Base-by-base conservation (phyloP, 1,139 yeast genomes). In the Blastobotrys arbuscula region DNA sequence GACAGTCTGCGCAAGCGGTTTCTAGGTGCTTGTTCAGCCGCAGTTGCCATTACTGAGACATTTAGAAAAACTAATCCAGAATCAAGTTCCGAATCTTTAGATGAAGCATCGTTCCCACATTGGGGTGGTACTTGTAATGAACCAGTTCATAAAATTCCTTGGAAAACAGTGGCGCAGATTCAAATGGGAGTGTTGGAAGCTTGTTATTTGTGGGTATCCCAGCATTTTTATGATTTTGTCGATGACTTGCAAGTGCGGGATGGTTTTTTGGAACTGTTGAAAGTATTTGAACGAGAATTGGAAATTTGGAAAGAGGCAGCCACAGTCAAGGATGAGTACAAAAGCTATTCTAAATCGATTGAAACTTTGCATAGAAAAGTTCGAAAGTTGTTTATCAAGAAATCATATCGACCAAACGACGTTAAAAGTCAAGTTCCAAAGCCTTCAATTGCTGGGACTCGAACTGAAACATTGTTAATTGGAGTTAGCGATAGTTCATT, bases 141-240 rank as follows among this genome's bases (percentile, higher is more conserved):
- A 2, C 55, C 62, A 13, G 58, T 67, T 7, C 49, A 65, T 21
- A 63, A 65, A 2, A 55, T 72, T 21, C 78, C 78, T 50, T 75
- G 79, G 84, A 71, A 79, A 60, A 71, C 76, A 69, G 72, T 81
- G 63, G 76, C 81, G 57, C 76, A 83, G 62, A 85, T 89, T 48
- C 96, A 89, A 61, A 76, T 84, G 48, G 95, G 95, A 45, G 81
- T 89, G 39, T 71, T 89, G 54, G 95, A 87, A 61, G 87, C 89
- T 1, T 71, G 88, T 51, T 77, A 81, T 45, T 77, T 83, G 37
- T 75, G 95, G 67, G 78, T 88, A 21, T 77, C 79, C 46, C 82
- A 84, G 56, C 86, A 85, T 60, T 88, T 84, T 62, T 68, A 78
- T 34, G 94, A 86, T 62, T 86, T 90, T 60, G 76, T 84, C 5